Base-by-base conservation (phyloP, 805 yeast genomes). In the Metschnikowia bowlesiae region DNA sequence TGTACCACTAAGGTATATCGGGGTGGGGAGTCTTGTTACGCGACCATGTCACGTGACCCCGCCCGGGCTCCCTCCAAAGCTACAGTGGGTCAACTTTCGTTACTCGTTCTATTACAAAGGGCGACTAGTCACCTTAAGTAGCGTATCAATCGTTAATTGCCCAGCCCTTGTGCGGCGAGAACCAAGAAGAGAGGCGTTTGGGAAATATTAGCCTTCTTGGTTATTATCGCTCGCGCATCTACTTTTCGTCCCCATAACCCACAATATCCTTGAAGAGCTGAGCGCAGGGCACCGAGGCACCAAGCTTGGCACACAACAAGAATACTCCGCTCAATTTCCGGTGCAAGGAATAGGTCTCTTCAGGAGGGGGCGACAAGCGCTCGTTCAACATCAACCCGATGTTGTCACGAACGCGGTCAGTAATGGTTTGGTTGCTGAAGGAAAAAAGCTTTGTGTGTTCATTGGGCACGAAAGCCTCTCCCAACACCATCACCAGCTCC, bases 281-380 rank as follows among this genome's bases (percentile, higher is more conserved):
- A 47, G 84, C 82, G 63, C 96, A 85, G 13, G 91, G 95, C 34
- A 94, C 92, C 10, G 77, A 73, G 2, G 98, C 97, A 38, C 81
- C 74, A 68, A 94, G 75, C 59, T 88, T 80, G 3, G 98, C 87
- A 71, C 98, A 92, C 48, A 94, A 74, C 53, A 94, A 74, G 63
- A 87, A 94, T 1, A 94, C 96, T 9, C 99, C 99, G 63, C 96
- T 87, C 62, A 94, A 82, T 64, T 94, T 94, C 61, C 99, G 78
- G 69, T 94, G 99, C 59, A 94, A 74, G n/a, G 96, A 87, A 66
- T 94, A 94, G 0, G 99, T 94, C 68, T 94, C 99, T 62, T 94
- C 98, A 2, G 99, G 99, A 11, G 99, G 99, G 3, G 99, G 97
- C 3, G 96, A 82, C 53, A 94, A 74, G 58, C 99, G 81, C 67